Conservation (phyloP, 805 yeast genomes). For the Yamadazyma sp. region DNA sequence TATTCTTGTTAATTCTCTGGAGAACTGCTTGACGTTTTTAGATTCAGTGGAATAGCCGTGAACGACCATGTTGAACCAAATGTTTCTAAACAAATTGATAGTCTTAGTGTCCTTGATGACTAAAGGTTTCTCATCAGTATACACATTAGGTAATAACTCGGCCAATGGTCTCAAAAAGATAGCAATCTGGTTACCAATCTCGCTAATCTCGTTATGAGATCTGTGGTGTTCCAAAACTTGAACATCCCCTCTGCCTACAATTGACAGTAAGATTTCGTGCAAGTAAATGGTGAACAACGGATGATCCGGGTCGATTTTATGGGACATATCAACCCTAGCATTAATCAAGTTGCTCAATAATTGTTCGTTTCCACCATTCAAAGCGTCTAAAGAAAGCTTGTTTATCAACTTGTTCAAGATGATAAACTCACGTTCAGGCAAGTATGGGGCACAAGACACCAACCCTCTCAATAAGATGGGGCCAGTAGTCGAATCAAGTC, state of each 20-base stretch:
- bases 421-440: constrained; percentile 66
- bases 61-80: constrained; percentile 92
- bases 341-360: constrained; percentile 42
- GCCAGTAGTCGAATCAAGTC: constrained; percentile 52
- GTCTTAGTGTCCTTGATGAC: constrained; percentile 46
- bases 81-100: constrained; percentile 69
- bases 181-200: constrained; percentile 68
- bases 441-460: constrained; percentile 57
- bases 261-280: constrained; percentile 61
- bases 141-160: constrained; percentile 60
- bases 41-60: constrained; percentile 81
- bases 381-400: constrained; percentile 46
- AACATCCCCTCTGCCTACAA: constrained; percentile 78
- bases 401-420: constrained; percentile 60
- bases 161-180: constrained; percentile 73
- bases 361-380: constrained; percentile 38
- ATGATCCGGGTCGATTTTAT: constrained; percentile 34
- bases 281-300: constrained; percentile 55
- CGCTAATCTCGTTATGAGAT: constrained; percentile 68
- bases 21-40: constrained; percentile 48
- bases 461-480: constrained; percentile 59
- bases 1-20: constrained; percentile 56
- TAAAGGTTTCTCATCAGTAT: constrained; percentile 42
- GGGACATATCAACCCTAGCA: constrained; percentile 51
- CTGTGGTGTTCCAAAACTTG: constrained; percentile 75